Evolutionary conservation across 148 eudicot genomes (phyloP).

Genomic region (Camellia granthamiana): DNA sequence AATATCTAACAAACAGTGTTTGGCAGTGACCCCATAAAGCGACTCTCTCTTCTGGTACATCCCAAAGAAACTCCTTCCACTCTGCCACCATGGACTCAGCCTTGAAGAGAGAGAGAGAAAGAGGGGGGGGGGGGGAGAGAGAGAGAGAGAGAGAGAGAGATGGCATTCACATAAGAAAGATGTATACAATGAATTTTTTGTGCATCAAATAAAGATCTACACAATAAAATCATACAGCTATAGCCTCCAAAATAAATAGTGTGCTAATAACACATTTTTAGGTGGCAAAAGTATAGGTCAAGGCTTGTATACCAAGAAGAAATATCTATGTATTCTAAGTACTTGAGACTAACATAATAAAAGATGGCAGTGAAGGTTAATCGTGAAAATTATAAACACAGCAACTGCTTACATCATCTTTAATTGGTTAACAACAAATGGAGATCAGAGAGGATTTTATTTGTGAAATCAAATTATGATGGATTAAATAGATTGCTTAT

Average conservation of each 20-base stretch:
- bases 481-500: neutral
- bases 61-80: constrained; percentile 99
- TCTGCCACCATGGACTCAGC: constrained; percentile 95
- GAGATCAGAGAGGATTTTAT: neutral
- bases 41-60: constrained; percentile 90
- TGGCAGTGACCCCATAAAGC: constrained; percentile 99
- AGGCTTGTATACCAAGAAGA: neutral
- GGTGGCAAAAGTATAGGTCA: neutral
- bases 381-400: neutral
- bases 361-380: neutral
- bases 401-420: neutral
- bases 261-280: neutral
- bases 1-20: constrained; percentile 68
- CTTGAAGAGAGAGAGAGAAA: constrained; percentile 27
- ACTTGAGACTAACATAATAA: neutral
- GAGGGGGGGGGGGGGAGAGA: neutral
- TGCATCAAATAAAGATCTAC: neutral
- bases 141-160: neutral
- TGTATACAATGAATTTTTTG: neutral
- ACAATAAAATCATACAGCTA: neutral
- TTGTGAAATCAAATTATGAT: neutral
- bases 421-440: neutral
- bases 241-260: neutral
- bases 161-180: neutral
- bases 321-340: neutral